phyloP scores from a whole-genome alignment of 2,329 filamentous ascomycete species.

The Calonectria multiphialidica region DNA sequence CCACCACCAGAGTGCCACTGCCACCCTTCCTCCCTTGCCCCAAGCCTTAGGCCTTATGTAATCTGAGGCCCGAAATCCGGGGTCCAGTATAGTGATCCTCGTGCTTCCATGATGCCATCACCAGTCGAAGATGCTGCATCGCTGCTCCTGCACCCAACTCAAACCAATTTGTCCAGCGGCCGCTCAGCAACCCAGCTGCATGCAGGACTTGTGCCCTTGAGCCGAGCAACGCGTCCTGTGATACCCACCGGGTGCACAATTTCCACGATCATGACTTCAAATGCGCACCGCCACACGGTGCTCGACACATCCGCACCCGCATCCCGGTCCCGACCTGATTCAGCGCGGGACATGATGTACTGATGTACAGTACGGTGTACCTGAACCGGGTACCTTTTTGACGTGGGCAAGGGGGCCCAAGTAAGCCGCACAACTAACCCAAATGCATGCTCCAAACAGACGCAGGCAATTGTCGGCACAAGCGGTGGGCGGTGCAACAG shows the following conservation, averaged over 20 bases:
- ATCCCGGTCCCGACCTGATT: conserved; percentile 30
- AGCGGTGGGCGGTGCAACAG: conserved; percentile 21
- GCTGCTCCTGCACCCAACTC: conserved; percentile 24
- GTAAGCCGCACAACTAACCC: conserved; percentile 31
- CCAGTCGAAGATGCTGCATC: neutral
- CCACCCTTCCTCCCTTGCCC: neutral
- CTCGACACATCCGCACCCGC: conserved; percentile 30
- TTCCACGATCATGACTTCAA: conserved; percentile 22
- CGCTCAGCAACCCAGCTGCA: conserved; percentile 10
- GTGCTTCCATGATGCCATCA: conserved; percentile 25
- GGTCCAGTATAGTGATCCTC: conserved; percentile 20
- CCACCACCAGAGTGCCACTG: conserved; percentile 11
- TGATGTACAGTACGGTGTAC: conserved; percentile 6
- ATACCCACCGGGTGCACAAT: conserved; percentile 13
- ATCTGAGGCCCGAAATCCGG: conserved; percentile 24
- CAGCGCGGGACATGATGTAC: neutral
- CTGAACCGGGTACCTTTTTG: conserved; percentile 5
- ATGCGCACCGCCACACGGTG: conserved; percentile 37
- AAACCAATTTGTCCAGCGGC: conserved; percentile 18
- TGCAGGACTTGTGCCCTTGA: conserved; percentile 12
- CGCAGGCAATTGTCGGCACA: conserved; percentile 42
- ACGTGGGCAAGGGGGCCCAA: conserved; percentile 25
- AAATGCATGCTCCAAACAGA: conserved; percentile 1
- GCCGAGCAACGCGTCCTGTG: conserved; percentile 10
- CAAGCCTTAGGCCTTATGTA: conserved; percentile 15